These are phyloP conservation scores for Candida coquimbonensis DNA, from an alignment of 805 yeast species.

Conservation along the genomic window DNA sequence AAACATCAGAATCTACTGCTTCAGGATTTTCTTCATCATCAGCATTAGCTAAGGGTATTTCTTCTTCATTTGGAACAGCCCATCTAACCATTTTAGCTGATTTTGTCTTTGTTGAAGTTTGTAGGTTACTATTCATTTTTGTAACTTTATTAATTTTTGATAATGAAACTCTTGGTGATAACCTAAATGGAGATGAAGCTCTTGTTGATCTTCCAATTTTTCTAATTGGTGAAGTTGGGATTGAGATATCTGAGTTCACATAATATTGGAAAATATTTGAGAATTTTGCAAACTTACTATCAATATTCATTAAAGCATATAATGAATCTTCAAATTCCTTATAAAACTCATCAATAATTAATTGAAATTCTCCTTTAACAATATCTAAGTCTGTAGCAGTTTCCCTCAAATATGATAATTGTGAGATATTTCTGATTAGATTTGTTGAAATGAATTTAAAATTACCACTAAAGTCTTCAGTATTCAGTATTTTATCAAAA, in stretches of 20 bases:
- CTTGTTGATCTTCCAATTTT: slow-evolving; percentile 19
- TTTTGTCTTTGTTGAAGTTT: slow-evolving; percentile 17
- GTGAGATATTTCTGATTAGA: slow-evolving; percentile 10
- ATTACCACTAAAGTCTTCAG: slow-evolving; percentile 21
- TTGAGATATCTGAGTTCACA: slow-evolving; percentile 15
- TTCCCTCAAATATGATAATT: slow-evolving; percentile 10
- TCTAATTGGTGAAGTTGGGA: slow-evolving; percentile 23
- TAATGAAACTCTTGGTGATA: slow-evolving; percentile 19
- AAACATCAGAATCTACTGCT: slow-evolving; percentile 18
- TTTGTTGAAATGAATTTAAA: slow-evolving; percentile 13
- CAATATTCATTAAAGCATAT: slow-evolving; percentile 26
- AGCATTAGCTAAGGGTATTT: not conserved
- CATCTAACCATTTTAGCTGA: slow-evolving; percentile 39
- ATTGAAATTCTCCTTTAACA: slow-evolving; percentile 14
- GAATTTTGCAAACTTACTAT: slow-evolving; percentile 30
- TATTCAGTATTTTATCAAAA: slow-evolving; percentile 39
- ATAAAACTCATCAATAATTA: slow-evolving; percentile 15
- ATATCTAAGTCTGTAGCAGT: slow-evolving; percentile 9
- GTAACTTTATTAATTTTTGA: slow-evolving; percentile 11
- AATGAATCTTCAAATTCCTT: slow-evolving; percentile 21
- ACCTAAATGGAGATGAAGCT: slow-evolving; percentile 18
- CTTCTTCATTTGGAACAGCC: slow-evolving; percentile 29
- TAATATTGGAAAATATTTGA: slow-evolving; percentile 19
- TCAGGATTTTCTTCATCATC: slow-evolving; percentile 2
- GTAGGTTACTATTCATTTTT: slow-evolving; percentile 9